A percentile compares a stretch with the other conserved stretches of the same genome.
Evolutionary conservation across 495 filamentous ascomycete genomes (phyloP).

Genomic region (Hypoxylon cercidicola): DNA sequence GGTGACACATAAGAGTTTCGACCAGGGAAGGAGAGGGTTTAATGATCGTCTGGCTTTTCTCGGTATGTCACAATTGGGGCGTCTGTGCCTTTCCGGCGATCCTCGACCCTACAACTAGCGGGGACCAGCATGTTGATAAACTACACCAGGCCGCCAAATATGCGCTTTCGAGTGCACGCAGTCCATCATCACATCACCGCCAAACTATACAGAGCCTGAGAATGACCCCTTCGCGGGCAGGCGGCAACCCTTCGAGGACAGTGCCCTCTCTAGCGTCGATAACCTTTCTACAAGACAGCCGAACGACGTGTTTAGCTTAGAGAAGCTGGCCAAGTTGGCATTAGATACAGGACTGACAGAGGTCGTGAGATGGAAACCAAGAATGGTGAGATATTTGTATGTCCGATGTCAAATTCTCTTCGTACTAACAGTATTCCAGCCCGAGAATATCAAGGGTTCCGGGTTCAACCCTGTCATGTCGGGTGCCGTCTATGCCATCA

Average conservation of each 20-base stretch:
- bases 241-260: constrained; percentile 76
- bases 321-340: constrained; percentile 73
- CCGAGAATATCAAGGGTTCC: constrained; percentile 73
- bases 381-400: constrained; percentile 65
- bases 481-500: constrained; percentile 82
- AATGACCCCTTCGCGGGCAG: constrained; percentile 55
- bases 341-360: constrained; percentile 71
- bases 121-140: constrained; percentile 45
- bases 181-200: constrained; percentile 65
- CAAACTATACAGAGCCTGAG: constrained; percentile 37
- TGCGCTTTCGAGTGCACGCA: constrained; percentile 81
- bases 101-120: neutral
- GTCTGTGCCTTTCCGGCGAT: too few species aligned
- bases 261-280: constrained; percentile 75
- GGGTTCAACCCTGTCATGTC: constrained; percentile 77
- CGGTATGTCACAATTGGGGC: constrained; percentile 64
- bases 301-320: constrained; percentile 64
- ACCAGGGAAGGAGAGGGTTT: constrained; percentile 91
- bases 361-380: constrained; percentile 89
- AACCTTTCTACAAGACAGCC: constrained; percentile 69
- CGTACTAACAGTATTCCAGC: constrained; percentile 59
- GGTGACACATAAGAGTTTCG: constrained; percentile 98
- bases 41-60: constrained; percentile 93
- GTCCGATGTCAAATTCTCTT: neutral
- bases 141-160: constrained; percentile 73